These are phyloP conservation scores for Phytophthora pseudosyringae DNA, from an alignment of 352 stramenopile species.

Conservation along the genomic window DNA sequence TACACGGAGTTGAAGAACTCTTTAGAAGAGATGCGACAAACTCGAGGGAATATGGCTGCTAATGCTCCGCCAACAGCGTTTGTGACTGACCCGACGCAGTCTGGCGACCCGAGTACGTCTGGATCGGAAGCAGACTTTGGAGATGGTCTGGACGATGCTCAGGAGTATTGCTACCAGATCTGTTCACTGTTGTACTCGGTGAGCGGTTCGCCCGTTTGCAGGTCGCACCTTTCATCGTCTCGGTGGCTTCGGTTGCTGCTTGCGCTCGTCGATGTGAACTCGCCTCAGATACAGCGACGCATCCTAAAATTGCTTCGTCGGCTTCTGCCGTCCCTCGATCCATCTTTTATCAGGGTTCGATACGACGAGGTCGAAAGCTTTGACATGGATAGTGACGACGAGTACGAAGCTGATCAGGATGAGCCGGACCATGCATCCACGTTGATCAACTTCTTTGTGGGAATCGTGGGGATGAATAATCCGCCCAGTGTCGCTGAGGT, in stretches of 20 bases:
- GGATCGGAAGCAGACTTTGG: conserved; percentile 42
- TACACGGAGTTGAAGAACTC: conserved; percentile 91
- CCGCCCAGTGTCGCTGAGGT: conserved; percentile 72
- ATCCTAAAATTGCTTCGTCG: conserved; percentile 86
- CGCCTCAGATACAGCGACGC: conserved; percentile 76
- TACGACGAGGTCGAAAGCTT: conserved; percentile 77
- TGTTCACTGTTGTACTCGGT: conserved; percentile 89
- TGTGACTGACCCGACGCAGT: conserved; percentile 51
- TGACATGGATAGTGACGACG: conserved; percentile 87
- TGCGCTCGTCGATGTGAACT: conserved; percentile 77
- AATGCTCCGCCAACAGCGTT: conserved; percentile 30
- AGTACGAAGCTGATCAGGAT: conserved; percentile 65
- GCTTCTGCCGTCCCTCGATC: conserved; percentile 78
- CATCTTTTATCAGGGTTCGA: conserved; percentile 60
- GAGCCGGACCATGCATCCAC: conserved; percentile 62
- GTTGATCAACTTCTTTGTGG: conserved; percentile 82
- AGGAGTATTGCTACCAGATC: conserved; percentile 92
- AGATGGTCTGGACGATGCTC: conserved; percentile 54
- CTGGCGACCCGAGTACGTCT: conserved; percentile 46
- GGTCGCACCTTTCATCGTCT: conserved; percentile 85
- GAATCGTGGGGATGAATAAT: conserved; percentile 70
- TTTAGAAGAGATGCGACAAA: conserved; percentile 72
- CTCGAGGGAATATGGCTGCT: conserved; percentile 22
- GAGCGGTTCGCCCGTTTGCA: conserved; percentile 81
- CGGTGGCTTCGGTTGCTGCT: conserved; percentile 85